These are phyloP conservation scores for Bullera alba DNA, from an alignment of 768 basidiomycete species.

Conservation along the genomic window DNA sequence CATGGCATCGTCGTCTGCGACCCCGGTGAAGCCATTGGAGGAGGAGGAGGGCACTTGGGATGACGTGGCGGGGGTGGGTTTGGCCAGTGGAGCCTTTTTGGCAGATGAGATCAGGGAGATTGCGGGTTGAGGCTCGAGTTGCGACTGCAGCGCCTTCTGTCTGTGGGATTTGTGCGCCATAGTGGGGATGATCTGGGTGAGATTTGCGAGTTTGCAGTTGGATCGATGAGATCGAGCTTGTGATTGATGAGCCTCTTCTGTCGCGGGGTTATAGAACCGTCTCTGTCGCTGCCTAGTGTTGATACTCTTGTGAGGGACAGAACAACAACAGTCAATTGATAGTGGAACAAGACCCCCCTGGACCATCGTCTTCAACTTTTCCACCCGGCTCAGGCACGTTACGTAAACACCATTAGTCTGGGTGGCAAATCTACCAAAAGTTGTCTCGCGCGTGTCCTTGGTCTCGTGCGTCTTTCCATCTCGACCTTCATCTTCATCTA, in stretches of 20 bases:
- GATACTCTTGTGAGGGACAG: no score
- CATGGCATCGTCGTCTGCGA: constrained; percentile 31
- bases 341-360: no score
- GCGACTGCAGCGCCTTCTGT: constrained; percentile 43
- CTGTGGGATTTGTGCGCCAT: constrained; percentile 46
- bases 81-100: constrained; percentile 3
- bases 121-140: constrained; percentile 39
- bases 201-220: no score
- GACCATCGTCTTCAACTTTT: no score
- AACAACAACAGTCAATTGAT: no score
- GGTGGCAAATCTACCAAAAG: constrained; percentile 1
- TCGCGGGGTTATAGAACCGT: no score
- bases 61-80: constrained; percentile 8
- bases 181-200: constrained; percentile 1
- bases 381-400: no score
- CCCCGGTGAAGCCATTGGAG: constrained; percentile 16
- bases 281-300: no score
- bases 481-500: neutral
- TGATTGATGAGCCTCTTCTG: no score
- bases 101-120: constrained; percentile 30
- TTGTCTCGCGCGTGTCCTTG: neutral
- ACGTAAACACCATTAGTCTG: neutral
- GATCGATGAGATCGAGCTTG: no score
- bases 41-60: constrained; percentile 7
- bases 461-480: no score